phyloP scores from a whole-genome alignment of 2,329 filamentous ascomycete genomes.

The Fusarium secorum region DNA sequence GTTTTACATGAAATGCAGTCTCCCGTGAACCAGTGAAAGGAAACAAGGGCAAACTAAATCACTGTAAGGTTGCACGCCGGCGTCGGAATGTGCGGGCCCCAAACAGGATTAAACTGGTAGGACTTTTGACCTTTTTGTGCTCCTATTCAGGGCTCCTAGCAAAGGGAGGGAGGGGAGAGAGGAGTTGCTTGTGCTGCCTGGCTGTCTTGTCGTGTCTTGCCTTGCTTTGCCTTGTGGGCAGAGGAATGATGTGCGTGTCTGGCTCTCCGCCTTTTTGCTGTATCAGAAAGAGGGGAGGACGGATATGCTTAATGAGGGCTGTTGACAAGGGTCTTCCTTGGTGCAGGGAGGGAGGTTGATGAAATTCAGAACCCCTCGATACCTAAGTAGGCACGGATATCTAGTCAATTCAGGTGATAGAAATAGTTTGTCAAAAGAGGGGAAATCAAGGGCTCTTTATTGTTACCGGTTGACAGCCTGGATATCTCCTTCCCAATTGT shows the following conservation, averaged over 20 bases:
- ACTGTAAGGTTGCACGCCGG: conserved; percentile 32
- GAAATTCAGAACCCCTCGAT: conserved; percentile 1
- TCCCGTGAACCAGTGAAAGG: conserved; percentile 25
- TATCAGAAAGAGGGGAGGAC: conserved; percentile 12
- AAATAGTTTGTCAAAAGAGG: not conserved
- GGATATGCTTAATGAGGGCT: conserved; percentile 23
- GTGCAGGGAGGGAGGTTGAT: conserved; percentile 26
- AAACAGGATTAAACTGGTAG: conserved; percentile 20
- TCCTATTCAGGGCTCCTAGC: conserved; percentile 32
- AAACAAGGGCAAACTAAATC: conserved; percentile 40
- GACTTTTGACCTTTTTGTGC: conserved; percentile 7
- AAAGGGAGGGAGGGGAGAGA: conserved; percentile 42
- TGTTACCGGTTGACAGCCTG: not conserved
- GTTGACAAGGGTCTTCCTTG: conserved; percentile 6
- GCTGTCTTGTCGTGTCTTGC: not conserved
- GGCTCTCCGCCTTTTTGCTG: conserved; percentile 14
- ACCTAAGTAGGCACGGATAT: not conserved
- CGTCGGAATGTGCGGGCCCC: conserved; percentile 41
- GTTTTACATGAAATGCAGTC: conserved; percentile 42
- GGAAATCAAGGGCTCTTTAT: not conserved
- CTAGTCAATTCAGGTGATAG: not conserved
- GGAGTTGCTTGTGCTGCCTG: conserved; percentile 32
- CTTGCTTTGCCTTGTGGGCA: not conserved
- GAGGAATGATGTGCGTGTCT: conserved; percentile 47
- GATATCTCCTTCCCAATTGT: not conserved